Percentiles rank a stretch among this genome's conserved stretches.
Evolutionary conservation across 2,329 filamentous ascomycete genomes (phyloP).

Genomic region (Neospermospora avenae): DNA sequence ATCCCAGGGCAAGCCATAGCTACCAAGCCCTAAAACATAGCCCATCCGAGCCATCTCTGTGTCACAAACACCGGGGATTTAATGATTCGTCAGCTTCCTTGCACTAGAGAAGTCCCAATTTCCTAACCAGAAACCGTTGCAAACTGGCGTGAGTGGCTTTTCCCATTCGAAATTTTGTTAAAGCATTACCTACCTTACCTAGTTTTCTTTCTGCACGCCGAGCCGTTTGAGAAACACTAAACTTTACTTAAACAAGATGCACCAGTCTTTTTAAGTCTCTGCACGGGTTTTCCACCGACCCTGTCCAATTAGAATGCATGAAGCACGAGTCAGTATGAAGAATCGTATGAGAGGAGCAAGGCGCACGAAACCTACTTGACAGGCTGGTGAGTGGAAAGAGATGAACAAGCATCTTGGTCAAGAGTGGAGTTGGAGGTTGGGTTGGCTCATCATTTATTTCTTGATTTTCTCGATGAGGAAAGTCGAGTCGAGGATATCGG

Average conservation of each 20-base stretch:
- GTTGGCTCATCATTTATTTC: no score
- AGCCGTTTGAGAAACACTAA: not conserved
- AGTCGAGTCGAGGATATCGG: no score
- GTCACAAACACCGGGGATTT: not conserved
- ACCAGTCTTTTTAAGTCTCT: not conserved
- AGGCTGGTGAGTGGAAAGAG: not conserved
- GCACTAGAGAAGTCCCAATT: not conserved
- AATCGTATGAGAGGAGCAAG: not conserved
- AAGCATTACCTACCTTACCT: not conserved
- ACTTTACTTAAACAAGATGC: not conserved
- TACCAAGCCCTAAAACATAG: not conserved
- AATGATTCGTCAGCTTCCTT: not conserved
- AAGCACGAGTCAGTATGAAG: conserved; percentile 2
- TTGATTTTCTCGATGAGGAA: not conserved
- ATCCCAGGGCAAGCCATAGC: not conserved
- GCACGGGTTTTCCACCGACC: not conserved
- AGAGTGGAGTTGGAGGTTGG: not conserved
- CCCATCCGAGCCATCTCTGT: no score
- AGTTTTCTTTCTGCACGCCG: not conserved
- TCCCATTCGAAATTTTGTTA: not conserved
- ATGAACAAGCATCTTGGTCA: not conserved
- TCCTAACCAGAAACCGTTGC: not conserved
- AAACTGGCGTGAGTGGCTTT: not conserved
- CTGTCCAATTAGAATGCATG: not conserved
- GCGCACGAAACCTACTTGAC: not conserved